Base-by-base conservation (phyloP, 2,329 filamentous ascomycete genomes). In the Penicillium sp. region DNA sequence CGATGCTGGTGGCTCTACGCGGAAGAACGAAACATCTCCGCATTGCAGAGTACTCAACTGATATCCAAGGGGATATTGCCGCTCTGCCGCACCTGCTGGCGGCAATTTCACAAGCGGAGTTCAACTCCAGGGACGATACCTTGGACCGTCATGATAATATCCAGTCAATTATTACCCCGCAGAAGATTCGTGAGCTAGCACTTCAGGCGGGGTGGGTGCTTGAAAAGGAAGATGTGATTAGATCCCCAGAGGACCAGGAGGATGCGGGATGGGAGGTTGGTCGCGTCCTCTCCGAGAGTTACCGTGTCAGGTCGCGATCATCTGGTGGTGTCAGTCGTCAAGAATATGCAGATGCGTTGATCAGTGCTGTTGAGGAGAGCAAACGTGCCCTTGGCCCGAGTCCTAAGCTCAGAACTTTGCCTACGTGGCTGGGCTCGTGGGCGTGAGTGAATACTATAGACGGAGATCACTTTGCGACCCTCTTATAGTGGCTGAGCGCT, bases 241-340 rank as follows among this genome's bases (percentile, higher is more conserved):
- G 35, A 27, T 29, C 35, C 3, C 26, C 35, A 13, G 52, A 55
- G 35, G 45, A 31, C 9, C 35, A 43, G 21, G 35, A 49, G 24
- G 52, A 55, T 33, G 52, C 24, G 37, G 27, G 22, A 14, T 55
- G 52, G 52, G 52, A 55, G 22, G 52, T 55, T 24, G 22, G 35
- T 37, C 35, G 24, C 29, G 46, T 48, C 21, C 33, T 55, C n/a
- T 55, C 52, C 3, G 13, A 49, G 22, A 13, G 2, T n/a, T 49
- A 49, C 27, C 13, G 21, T 21, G 22, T 6, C 24, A n/a, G 48
- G 33, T 37, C 31, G 14, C 31, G n/a, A 10, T 39, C 21, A 13
- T 27, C 31, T 22, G 22, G 31, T 27, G 31, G 14, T 22, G 48
- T 2, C 14, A n/a, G 21, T 29, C 49, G 49, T 52, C 49, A 44